Conservation (phyloP, 2,329 filamentous ascomycete genomes). For the Ascochyta clinopodiicola region DNA sequence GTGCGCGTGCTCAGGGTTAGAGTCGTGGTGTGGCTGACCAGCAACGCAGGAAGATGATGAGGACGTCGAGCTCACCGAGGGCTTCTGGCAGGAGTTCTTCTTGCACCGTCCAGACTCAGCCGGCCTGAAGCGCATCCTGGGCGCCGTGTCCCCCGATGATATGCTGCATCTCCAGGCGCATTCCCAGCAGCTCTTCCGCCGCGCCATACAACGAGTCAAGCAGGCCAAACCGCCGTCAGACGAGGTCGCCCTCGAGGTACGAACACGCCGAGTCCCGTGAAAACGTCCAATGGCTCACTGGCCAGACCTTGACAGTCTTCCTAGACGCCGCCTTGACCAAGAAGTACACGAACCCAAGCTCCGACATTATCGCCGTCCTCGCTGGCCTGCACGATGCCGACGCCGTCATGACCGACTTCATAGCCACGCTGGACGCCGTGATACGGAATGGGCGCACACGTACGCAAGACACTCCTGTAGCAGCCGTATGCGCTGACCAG, state of each 20-base stretch:
- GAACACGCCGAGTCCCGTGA: constrained; percentile 32
- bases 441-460: constrained; percentile 77
- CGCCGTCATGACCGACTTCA: constrained; percentile 84
- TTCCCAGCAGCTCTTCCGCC: constrained; percentile 78
- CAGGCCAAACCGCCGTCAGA: constrained; percentile 66
- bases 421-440: constrained; percentile 78
- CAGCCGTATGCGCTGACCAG: constrained; percentile 3
- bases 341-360: constrained; percentile 92
- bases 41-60: constrained; percentile 58
- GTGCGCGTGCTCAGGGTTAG: background rate
- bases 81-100: constrained; percentile 97
- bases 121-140: constrained; percentile 72
- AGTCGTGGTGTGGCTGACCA: constrained; percentile 23
- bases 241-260: constrained; percentile 85
- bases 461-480: constrained; percentile 55
- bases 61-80: constrained; percentile 76
- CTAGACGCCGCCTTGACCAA: constrained; percentile 82
- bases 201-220: constrained; percentile 74
- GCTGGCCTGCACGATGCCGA: constrained; percentile 91
- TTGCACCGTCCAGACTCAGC: constrained; percentile 79
- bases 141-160: constrained; percentile 74
- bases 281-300: constrained; percentile 50
- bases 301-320: constrained; percentile 87
- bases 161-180: constrained; percentile 76
- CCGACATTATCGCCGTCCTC: constrained; percentile 89